These are phyloP conservation scores for Salix suchowensis DNA, from an alignment of 345 rosid species.

Conservation along the genomic window DNA sequence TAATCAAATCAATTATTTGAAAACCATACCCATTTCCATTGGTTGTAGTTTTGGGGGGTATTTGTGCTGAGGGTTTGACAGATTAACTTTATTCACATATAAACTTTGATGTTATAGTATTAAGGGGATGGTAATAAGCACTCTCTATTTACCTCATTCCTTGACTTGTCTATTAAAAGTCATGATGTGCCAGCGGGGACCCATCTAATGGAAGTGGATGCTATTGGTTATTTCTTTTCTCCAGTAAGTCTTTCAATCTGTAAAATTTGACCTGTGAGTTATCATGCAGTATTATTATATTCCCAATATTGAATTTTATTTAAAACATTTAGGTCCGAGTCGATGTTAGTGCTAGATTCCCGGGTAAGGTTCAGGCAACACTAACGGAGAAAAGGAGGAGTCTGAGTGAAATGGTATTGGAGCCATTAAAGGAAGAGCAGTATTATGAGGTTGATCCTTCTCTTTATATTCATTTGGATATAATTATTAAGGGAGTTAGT, in stretches of 20 bases:
- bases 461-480: conserved; percentile 3
- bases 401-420: conserved; percentile 77
- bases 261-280: not conserved
- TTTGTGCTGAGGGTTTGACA: not conserved
- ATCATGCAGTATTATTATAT: not conserved
- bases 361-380: conserved; percentile 91
- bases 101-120: not conserved
- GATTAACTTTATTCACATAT: not conserved
- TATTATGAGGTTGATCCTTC: conserved; percentile 69
- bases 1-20: too few species aligned
- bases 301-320: conserved; percentile 9
- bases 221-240: conserved; percentile 84
- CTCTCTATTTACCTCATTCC: conserved; percentile 23
- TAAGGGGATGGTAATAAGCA: not conserved
- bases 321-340: conserved; percentile 66
- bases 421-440: conserved; percentile 74
- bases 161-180: conserved; percentile 53
- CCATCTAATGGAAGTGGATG: conserved; percentile 90
- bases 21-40: not conserved
- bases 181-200: conserved; percentile 87
- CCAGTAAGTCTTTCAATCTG: conserved; percentile 48
- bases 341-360: conserved; percentile 95
- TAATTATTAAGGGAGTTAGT: not conserved
- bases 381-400: conserved; percentile 86
- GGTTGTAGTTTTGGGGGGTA: not conserved